Evolutionary conservation across 1,284 basidiomycete genomes (phyloP).

Genomic region (Uromyces viciae-fabae): DNA sequence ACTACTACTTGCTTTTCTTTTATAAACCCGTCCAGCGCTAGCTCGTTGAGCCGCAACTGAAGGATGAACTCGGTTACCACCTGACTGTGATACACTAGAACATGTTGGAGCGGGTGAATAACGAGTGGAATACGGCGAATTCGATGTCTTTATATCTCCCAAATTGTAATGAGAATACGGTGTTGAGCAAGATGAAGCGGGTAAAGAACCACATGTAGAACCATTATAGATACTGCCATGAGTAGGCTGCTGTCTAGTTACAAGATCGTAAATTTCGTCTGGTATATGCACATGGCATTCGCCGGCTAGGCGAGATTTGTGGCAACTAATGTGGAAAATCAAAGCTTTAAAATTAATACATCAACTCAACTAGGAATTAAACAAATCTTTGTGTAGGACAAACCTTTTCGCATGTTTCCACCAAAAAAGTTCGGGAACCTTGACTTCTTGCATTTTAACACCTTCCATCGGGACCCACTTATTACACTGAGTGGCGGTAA

Average conservation of each 20-base stretch:
- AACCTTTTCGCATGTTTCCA: slow-evolving; percentile 42
- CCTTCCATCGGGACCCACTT: slow-evolving; percentile 70
- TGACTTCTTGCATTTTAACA: slow-evolving; percentile 66
- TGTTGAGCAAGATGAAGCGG: slow-evolving; percentile 40
- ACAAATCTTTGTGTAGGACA: background rate
- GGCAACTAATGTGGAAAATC: slow-evolving; percentile 20
- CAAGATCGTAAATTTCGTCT: slow-evolving; percentile 41
- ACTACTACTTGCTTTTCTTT: slow-evolving; percentile 42
- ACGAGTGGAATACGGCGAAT: background rate
- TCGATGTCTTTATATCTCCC: background rate
- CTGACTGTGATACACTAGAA: slow-evolving; percentile 25
- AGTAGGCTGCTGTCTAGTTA: slow-evolving; percentile 1
- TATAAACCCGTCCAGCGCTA: slow-evolving; percentile 40
- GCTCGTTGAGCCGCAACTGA: slow-evolving; percentile 44
- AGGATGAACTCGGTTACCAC: slow-evolving; percentile 33
- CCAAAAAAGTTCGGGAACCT: slow-evolving; percentile 58
- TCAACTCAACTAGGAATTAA: background rate
- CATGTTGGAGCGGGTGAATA: slow-evolving; percentile 41
- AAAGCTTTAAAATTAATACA: background rate
- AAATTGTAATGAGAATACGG: slow-evolving; percentile 21
- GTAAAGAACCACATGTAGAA: background rate
- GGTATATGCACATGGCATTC: slow-evolving; percentile 43
- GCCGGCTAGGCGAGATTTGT: slow-evolving; percentile 38
- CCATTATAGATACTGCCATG: slow-evolving; percentile 6
- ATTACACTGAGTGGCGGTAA: slow-evolving; percentile 56